phyloP scores from a whole-genome alignment of 768 basidiomycete genomes.

The Botryobasidium botryosum region DNA sequence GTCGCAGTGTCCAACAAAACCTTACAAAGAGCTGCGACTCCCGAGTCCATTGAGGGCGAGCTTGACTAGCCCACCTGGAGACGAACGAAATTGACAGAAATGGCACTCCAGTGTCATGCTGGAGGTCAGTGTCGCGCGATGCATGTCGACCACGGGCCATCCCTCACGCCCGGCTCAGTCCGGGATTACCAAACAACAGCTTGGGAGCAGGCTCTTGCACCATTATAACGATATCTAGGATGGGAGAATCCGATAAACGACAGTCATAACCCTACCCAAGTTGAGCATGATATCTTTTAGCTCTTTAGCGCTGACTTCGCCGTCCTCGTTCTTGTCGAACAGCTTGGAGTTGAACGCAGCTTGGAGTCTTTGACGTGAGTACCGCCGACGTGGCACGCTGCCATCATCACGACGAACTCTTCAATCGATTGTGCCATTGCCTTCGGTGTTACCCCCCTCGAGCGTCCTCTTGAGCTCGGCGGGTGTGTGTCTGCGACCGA shows the following conservation, averaged over 20 bases:
- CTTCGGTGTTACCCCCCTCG: background rate
- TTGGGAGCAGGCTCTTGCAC: too few species aligned
- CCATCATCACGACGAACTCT: background rate
- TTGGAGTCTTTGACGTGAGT: background rate
- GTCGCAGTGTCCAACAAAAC: too few species aligned
- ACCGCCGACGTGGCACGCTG: background rate
- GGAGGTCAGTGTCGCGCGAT: too few species aligned
- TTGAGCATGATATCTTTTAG: constrained; percentile 14
- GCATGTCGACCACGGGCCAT: too few species aligned
- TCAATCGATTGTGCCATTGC: background rate
- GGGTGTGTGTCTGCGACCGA: background rate
- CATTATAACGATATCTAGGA: too few species aligned
- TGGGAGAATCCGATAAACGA: constrained; percentile 13
- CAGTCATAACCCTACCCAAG: constrained; percentile 13
- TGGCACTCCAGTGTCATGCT: too few species aligned
- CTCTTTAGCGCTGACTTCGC: background rate
- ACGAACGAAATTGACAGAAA: too few species aligned
- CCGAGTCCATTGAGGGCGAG: too few species aligned
- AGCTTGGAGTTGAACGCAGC: background rate
- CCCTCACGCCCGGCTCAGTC: too few species aligned
- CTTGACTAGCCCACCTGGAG: too few species aligned
- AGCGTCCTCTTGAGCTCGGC: background rate
- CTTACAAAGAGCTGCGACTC: too few species aligned
- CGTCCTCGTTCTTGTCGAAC: background rate
- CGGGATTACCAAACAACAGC: too few species aligned